Conservation (phyloP, 73 alveolate species). For the Blepharisma stoltei region DNA sequence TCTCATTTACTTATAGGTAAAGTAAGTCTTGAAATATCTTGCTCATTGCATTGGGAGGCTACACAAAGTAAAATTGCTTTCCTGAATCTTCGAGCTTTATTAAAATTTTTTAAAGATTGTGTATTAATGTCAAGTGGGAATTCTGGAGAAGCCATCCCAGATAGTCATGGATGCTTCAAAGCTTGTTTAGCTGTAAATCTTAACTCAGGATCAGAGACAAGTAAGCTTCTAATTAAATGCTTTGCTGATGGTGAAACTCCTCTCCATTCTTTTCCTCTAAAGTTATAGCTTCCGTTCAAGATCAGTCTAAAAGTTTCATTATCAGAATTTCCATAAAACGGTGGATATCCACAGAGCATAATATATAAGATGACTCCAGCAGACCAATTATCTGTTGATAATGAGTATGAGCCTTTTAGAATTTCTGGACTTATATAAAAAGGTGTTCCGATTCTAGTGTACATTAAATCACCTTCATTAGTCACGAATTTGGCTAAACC, state of each 20-base stretch:
- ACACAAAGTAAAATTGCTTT: slow-evolving; percentile 30
- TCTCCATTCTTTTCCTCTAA: slow-evolving; percentile 31
- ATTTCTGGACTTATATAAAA: slow-evolving; percentile 37
- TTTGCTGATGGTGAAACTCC: slow-evolving; percentile 33
- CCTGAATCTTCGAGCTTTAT: slow-evolving; percentile 23
- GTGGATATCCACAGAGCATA: slow-evolving; percentile 36
- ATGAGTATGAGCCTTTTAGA: slow-evolving; percentile 22
- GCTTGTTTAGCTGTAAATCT: slow-evolving; percentile 34
- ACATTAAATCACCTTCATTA: neutral
- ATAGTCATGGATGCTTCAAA: slow-evolving; percentile 26
- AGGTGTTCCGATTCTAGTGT: slow-evolving; percentile 36
- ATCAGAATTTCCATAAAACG: slow-evolving; percentile 37
- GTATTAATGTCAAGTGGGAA: slow-evolving; percentile 1
- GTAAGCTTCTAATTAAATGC: slow-evolving; percentile 33
- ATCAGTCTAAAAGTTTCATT: slow-evolving; percentile 21
- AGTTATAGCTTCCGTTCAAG: slow-evolving; percentile 9
- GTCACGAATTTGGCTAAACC: slow-evolving; percentile 21
- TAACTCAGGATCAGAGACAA: slow-evolving; percentile 19
- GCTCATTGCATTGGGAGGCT: slow-evolving; percentile 26
- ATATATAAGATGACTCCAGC: slow-evolving; percentile 40
- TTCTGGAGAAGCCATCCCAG: neutral
- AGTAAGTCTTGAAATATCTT: slow-evolving; percentile 11
- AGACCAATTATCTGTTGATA: slow-evolving; percentile 38
- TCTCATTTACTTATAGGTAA: neutral
- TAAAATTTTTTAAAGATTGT: neutral